Evolutionary conservation across 139 green algal genomes (phyloP), one percentile per base, ranked within the genome.

Genomic region (Micromonas commoda): DNA sequence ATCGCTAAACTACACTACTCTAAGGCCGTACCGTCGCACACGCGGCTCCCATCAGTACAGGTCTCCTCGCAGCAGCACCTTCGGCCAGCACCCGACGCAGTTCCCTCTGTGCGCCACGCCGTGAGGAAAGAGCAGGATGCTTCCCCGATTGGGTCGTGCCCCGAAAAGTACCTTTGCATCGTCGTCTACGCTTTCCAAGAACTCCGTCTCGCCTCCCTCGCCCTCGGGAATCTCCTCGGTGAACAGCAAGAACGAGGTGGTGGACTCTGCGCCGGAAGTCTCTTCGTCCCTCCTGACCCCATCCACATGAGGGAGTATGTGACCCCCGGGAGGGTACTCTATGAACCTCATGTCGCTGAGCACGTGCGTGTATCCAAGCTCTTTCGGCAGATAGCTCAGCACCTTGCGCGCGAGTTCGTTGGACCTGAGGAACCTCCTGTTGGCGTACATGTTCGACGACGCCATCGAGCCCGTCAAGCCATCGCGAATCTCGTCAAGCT

Each of bases 131-230:
- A 71, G 23, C n/a, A 71, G 26, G 2, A 71, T 13, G 26, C 26
- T 26, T 29, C 64, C 64, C 3, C 28, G 32, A 13, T 16, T 38
- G 28, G 64, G 64, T 4, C 64, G 24, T 13, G 23, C 28, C 28
- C 26, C 21, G 29, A 51, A 71, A 26, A 71, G 45, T 3, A 71
- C 64, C 64, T 23, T 4, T 13, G 32, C 64, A 3, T 71, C 64
- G 64, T 71, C 64, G 26, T 68, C 45, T 3, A 38, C 64, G 3
- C 45, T 29, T 3, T 2, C 26, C 23, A 71, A 38, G 33, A 71
- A 71, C n/a, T 71, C 64, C 64, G 64, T 71, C 29, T 71, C 64
- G n/a, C 64, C 64, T 3, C 64, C 64, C 29, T 71, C 64, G 64
- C 28, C 64, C 64, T 4, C 4, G 28, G 64, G 64, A 3, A 71